Percentiles rank a stretch among this genome's conserved stretches.
Evolutionary conservation across 805 yeast genomes (phyloP).

Genomic region (Teunomyces pallodes): DNA sequence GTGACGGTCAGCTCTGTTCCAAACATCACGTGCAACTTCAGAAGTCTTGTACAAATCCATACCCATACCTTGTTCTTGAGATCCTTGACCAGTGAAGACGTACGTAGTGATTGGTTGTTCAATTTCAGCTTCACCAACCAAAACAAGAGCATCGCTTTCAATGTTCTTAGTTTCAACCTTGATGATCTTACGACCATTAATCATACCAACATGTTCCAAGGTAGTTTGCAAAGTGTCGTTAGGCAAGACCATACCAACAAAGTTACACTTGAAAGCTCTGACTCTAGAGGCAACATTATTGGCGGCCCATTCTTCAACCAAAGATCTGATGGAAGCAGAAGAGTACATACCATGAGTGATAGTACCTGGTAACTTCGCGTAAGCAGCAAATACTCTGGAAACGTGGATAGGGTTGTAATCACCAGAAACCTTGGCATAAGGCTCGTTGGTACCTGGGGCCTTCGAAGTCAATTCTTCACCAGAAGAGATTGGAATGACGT

Average conservation of each 20-base stretch:
- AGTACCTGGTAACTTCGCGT: constrained; percentile 94
- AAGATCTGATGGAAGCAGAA: constrained; percentile 89
- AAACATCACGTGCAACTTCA: constrained; percentile 88
- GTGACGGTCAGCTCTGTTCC: constrained; percentile 97
- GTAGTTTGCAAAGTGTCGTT: constrained; percentile 84
- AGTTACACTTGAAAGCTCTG: constrained; percentile 85
- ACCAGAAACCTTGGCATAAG: constrained; percentile 96
- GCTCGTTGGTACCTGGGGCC: constrained; percentile 95
- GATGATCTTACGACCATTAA: constrained; percentile 96
- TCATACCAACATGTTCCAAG: constrained; percentile 96
- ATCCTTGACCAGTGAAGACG: constrained; percentile 99
- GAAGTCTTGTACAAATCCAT: constrained; percentile 94
- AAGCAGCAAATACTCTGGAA: constrained; percentile 87
- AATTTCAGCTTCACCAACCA: constrained; percentile 95
- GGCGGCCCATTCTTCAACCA: constrained; percentile 98
- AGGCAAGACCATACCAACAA: constrained; percentile 97
- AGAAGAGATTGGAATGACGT: constrained; percentile 79
- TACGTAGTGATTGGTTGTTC: constrained; percentile 97
- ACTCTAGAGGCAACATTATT: constrained; percentile 95
- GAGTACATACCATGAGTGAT: constrained; percentile 99
- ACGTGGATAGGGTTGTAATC: constrained; percentile 99
- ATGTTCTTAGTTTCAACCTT: constrained; percentile 86
- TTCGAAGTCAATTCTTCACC: constrained; percentile 61
- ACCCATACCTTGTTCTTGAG: constrained; percentile 99
- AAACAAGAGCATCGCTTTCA: constrained; percentile 73